Conservation (phyloP, 129 eudicot genomes). For the Flaveria ramosissima region DNA sequence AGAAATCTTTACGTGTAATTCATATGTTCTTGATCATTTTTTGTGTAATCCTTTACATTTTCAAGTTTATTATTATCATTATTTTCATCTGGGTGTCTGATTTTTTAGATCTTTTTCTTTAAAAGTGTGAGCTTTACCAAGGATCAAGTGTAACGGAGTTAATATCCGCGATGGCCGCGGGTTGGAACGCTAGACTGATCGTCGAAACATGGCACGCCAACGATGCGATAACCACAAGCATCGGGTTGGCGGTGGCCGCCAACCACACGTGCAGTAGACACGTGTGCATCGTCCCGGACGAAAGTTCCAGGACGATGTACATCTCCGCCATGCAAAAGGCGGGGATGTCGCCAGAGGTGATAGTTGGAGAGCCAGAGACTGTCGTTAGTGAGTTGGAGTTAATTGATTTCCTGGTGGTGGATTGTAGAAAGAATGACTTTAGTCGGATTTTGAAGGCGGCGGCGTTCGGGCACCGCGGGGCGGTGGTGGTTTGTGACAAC, state of each 20-base stretch:
- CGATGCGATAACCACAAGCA: conserved; percentile 43
- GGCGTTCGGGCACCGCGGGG: conserved; percentile 64
- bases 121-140: conserved; percentile 48
- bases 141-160: conserved; percentile 73
- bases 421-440: conserved; percentile 43
- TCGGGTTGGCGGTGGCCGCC: conserved; percentile 62
- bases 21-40: too few species aligned
- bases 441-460: conserved; percentile 47
- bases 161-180: conserved; percentile 86
- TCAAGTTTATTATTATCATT: too few species aligned
- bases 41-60: too few species aligned
- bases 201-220: conserved; percentile 66
- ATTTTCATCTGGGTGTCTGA: not conserved
- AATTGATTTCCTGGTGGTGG: conserved; percentile 66
- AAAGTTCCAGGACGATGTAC: conserved; percentile 42
- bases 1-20: too few species aligned
- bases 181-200: conserved; percentile 64
- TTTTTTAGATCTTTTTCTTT: not conserved
- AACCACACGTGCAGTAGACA: conserved; percentile 66
- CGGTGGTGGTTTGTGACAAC: conserved; percentile 74
- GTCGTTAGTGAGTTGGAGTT: conserved; percentile 40
- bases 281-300: conserved; percentile 59
- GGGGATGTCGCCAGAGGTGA: conserved; percentile 44
- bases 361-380: conserved; percentile 53
- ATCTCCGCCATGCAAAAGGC: conserved; percentile 30